Evolutionary conservation across 1,284 basidiomycete species (phyloP).

Genomic region (Apiotrichum siamense): DNA sequence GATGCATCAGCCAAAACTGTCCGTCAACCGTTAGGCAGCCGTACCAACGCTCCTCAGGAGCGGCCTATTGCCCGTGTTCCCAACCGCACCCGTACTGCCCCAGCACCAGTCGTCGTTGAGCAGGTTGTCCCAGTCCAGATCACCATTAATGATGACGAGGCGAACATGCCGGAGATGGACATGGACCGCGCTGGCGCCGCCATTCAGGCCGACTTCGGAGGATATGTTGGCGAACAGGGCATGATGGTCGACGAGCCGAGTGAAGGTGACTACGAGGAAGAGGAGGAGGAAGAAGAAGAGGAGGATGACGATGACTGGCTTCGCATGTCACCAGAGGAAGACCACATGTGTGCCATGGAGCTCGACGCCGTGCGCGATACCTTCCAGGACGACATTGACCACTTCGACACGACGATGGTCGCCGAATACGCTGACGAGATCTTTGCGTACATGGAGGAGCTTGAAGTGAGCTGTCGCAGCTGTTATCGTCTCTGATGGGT

Average conservation of each 20-base stretch:
- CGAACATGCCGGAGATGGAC: conserved; percentile 33
- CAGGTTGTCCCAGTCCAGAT: conserved; percentile 3
- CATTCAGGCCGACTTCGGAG: conserved; percentile 8
- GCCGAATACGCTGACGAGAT: conserved; percentile 98
- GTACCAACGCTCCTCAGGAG: conserved; percentile 22
- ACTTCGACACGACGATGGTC: conserved; percentile 92
- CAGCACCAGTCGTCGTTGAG: conserved; percentile 17
- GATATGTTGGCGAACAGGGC: neutral
- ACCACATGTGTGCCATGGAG: conserved; percentile 29
- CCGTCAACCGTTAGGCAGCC: conserved; percentile 33
- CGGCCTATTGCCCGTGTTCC: conserved; percentile 40
- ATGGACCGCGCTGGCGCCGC: conserved; percentile 23
- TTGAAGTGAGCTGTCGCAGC: conserved; percentile 59
- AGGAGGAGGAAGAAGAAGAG: conserved; percentile 47
- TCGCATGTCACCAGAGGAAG: conserved; percentile 52
- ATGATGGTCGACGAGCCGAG: conserved; percentile 12
- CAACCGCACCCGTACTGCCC: conserved; percentile 12
- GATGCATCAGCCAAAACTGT: conserved; percentile 23
- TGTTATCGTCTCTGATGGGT: neutral
- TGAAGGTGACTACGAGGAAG: conserved; percentile 26
- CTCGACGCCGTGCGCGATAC: conserved; percentile 41
- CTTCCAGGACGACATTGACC: conserved; percentile 69
- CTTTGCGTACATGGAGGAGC: conserved; percentile 87
- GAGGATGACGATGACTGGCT: conserved; percentile 60
- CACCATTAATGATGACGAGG: conserved; percentile 9